These are phyloP conservation scores for Lentinula raphanica DNA, from an alignment of 768 basidiomycete genomes.

Conservation along the genomic window DNA sequence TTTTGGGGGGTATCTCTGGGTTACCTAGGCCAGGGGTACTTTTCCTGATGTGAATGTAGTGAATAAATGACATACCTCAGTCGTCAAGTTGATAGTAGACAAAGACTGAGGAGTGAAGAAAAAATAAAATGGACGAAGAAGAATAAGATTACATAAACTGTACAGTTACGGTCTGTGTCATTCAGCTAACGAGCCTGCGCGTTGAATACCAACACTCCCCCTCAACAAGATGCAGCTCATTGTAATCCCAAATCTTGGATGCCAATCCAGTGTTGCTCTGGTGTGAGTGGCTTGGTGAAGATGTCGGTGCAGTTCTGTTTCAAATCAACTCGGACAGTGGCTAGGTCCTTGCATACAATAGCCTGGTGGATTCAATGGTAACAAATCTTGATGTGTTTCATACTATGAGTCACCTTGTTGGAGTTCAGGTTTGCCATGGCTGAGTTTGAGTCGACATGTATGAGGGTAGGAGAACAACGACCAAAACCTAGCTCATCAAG, in stretches of 20 bases:
- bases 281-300: background rate
- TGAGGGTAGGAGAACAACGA: background rate
- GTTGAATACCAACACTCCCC: background rate
- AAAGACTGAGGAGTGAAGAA: no score
- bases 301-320: background rate
- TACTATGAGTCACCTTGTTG: background rate
- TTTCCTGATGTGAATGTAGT: no score
- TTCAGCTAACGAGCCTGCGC: no score
- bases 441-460: slow-evolving; percentile 12
- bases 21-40: no score
- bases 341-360: background rate
- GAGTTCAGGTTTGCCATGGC: background rate
- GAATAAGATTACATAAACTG: no score
- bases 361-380: slow-evolving; percentile 17
- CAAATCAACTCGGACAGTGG: background rate
- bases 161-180: no score
- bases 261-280: background rate
- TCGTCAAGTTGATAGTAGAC: no score
- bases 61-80: no score
- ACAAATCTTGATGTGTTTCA: slow-evolving; percentile 11
- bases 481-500: slow-evolving; percentile 7
- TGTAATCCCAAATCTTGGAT: background rate
- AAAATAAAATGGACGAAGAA: no score
- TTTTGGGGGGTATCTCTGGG: no score
- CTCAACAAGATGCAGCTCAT: background rate